Conservation (phyloP, 495 filamentous ascomycete species). For the Trichoderma orchidacearum region DNA sequence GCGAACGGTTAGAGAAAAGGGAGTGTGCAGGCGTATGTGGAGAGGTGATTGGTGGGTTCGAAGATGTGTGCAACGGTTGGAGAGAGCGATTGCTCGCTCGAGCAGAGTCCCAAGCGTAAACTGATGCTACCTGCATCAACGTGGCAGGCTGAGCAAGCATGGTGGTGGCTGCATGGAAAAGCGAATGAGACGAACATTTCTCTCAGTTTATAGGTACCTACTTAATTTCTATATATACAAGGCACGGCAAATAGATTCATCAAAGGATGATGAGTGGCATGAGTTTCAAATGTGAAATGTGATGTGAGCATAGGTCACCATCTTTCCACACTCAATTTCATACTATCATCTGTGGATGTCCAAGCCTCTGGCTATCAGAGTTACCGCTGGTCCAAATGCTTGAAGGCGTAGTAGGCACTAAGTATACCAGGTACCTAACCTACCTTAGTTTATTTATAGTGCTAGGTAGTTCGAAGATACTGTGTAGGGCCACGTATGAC, state of each 20-base stretch:
- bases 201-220: no score
- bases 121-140: not conserved
- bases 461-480: not conserved
- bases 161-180: not conserved
- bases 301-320: no score
- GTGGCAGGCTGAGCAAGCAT: not conserved
- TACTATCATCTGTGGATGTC: no score
- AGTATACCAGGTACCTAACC: no score
- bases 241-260: not conserved
- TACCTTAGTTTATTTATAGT: no score
- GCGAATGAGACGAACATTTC: not conserved
- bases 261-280: not conserved
- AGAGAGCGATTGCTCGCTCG: conserved; percentile 34
- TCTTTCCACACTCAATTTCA: no score
- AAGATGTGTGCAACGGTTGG: conserved; percentile 60
- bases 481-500: not conserved
- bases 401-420: no score
- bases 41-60: conserved; percentile 85
- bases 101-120: conserved; percentile 17
- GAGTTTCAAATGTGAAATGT: no score
- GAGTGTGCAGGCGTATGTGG: conserved; percentile 68
- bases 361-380: no score
- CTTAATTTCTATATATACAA: not conserved
- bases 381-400: no score
- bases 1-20: conserved; percentile 53